Percentiles rank a stretch among this genome's conserved stretches.
These are phyloP conservation scores for Cucurbita maxima DNA, from an alignment of 306 rosid species.

Conservation along the genomic window DNA sequence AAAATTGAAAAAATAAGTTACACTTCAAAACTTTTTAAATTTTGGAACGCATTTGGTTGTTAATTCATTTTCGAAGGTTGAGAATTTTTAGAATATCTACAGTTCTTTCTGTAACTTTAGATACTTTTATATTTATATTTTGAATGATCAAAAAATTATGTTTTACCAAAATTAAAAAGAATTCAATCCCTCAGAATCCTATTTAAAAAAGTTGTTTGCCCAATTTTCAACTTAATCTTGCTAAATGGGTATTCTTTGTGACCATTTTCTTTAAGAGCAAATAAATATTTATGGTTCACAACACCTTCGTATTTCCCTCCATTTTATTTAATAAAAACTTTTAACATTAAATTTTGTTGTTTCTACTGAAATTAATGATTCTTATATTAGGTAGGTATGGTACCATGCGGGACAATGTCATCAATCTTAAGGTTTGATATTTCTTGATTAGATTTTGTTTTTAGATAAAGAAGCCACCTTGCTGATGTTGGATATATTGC, in stretches of 20 bases:
- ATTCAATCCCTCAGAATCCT: not conserved
- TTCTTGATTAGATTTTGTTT: not conserved
- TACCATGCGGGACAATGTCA: constrained; percentile 96
- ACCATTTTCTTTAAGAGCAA: not conserved
- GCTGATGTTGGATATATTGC: constrained; percentile 20
- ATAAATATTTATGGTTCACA: not conserved
- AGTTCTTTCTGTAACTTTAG: not conserved
- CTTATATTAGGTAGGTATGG: constrained; percentile 67
- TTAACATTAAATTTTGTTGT: not conserved
- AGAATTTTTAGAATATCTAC: not conserved
- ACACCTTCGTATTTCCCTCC: not conserved
- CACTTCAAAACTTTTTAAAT: not conserved
- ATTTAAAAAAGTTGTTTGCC: not conserved
- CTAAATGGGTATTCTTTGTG: not conserved
- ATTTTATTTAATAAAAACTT: not conserved
- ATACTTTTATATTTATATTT: not conserved
- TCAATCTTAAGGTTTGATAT: constrained; percentile 54
- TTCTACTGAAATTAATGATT: constrained; percentile 20
- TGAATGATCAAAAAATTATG: not conserved
- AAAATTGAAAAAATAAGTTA: not conserved
- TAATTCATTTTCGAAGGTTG: not conserved
- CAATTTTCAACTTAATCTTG: not conserved
- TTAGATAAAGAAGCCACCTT: constrained; percentile 10
- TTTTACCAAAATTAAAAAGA: not conserved
- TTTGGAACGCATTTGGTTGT: not conserved